Evolutionary conservation across 176 grass and related monocot genomes (phyloP).

Genomic region (Melocanna baccifera): DNA sequence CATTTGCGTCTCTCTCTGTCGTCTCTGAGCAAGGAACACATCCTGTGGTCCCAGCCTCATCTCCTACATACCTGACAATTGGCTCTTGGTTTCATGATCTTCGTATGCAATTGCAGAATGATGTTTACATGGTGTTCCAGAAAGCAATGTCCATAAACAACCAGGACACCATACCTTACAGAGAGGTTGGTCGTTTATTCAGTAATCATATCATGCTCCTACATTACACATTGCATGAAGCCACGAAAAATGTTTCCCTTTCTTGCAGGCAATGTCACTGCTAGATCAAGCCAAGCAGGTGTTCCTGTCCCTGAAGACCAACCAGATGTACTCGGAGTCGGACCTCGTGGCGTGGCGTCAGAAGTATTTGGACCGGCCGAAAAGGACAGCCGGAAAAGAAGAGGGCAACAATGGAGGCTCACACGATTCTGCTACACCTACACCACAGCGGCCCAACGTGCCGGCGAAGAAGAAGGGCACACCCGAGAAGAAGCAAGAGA

Average conservation of each 20-base stretch:
- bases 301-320: slow-evolving; percentile 55
- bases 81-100: not conserved
- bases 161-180: slow-evolving; percentile 48
- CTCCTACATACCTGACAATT: not conserved
- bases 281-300: slow-evolving; percentile 55
- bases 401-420: not conserved
- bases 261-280: slow-evolving; percentile 45
- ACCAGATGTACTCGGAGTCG: slow-evolving; percentile 43
- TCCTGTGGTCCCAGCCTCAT: not conserved
- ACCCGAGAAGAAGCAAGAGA: not conserved
- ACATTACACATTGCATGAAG: not conserved
- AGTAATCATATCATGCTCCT: not conserved
- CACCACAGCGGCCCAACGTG: not conserved
- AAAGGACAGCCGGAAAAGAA: not conserved
- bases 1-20: not conserved
- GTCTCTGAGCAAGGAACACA: not conserved
- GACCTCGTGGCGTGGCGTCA: slow-evolving; percentile 48
- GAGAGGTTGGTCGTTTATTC: slow-evolving; percentile 32
- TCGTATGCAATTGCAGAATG: slow-evolving; percentile 34
- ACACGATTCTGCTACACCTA: not conserved
- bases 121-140: slow-evolving; percentile 63
- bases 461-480: slow-evolving; percentile 18
- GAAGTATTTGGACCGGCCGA: slow-evolving; percentile 23
- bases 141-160: slow-evolving; percentile 62
- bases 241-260: not conserved